These are phyloP conservation scores for Linum usitatissimum DNA, from an alignment of 345 rosid species.

Conservation along the genomic window DNA sequence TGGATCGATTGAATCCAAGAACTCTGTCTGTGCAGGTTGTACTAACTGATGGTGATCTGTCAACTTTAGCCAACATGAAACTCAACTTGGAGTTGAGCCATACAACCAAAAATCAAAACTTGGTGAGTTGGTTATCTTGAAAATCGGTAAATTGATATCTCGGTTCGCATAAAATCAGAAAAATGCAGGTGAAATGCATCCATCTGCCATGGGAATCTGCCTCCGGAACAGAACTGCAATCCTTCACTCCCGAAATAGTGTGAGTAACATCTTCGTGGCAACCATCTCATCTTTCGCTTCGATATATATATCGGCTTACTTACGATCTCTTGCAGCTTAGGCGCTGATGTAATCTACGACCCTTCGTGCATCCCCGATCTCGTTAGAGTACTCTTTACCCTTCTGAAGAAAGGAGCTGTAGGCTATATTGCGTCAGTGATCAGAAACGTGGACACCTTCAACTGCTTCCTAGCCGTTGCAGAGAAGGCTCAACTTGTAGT, in stretches of 20 bases:
- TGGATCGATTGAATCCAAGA: no score
- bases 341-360: slow-evolving; percentile 78
- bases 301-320: no score
- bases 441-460: slow-evolving; percentile 56
- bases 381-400: slow-evolving; percentile 42
- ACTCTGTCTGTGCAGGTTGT: slow-evolving; percentile 38
- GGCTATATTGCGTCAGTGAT: slow-evolving; percentile 72
- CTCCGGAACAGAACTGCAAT: slow-evolving; percentile 32
- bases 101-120: slow-evolving; percentile 20
- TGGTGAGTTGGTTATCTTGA: slow-evolving; percentile 27
- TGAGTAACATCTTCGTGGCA: slow-evolving; percentile 20
- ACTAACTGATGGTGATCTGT: slow-evolving; percentile 61
- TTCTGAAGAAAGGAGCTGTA: slow-evolving; percentile 33
- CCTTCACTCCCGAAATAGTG: slow-evolving; percentile 52
- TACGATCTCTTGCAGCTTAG: slow-evolving; percentile 35
- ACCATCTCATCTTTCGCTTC: background rate
- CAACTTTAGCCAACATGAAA: slow-evolving; percentile 69
- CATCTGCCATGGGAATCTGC: slow-evolving; percentile 84
- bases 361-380: slow-evolving; percentile 64
- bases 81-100: slow-evolving; percentile 47
- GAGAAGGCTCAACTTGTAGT: slow-evolving; percentile 37
- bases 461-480: slow-evolving; percentile 39
- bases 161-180: background rate
- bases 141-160: no score
- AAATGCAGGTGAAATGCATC: slow-evolving; percentile 38